phyloP scores from a whole-genome alignment of 2,329 filamentous ascomycete species.

The Chaetomiaceae sp. region DNA sequence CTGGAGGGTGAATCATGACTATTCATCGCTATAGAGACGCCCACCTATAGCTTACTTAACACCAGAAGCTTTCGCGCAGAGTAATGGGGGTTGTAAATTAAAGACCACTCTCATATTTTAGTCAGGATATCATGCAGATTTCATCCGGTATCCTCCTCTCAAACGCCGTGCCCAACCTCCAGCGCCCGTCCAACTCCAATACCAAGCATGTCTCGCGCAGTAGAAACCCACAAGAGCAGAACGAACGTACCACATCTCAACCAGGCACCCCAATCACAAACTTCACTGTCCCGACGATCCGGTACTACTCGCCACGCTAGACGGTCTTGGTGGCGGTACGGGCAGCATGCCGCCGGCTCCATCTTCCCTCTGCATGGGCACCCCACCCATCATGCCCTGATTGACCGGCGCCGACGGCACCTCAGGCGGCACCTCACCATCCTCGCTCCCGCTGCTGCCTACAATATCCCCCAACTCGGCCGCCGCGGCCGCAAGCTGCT shows the following conservation, averaged over 20 bases:
- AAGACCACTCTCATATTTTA: not conserved
- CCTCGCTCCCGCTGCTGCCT: constrained; percentile 10
- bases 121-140: constrained; percentile 10
- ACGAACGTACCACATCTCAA: not conserved
- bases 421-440: constrained; percentile 16
- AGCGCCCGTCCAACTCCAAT: not conserved
- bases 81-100: too few species aligned
- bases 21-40: too few species aligned
- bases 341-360: constrained; percentile 26
- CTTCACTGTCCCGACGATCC: constrained; percentile 29
- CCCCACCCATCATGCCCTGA: constrained; percentile 33
- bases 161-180: constrained; percentile 7
- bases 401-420: constrained; percentile 17
- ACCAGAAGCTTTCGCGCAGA: too few species aligned
- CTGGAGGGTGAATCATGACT: too few species aligned
- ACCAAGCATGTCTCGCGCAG: not conserved
- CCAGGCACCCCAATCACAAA: not conserved
- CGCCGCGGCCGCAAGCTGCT: constrained; percentile 26
- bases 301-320: constrained; percentile 35
- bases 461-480: constrained; percentile 13
- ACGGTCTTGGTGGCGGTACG: constrained; percentile 35
- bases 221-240: not conserved
- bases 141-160: not conserved
- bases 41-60: too few species aligned
- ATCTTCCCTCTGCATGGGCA: constrained; percentile 38